A percentile compares a stretch with the other conserved stretches of the same genome.
These are phyloP conservation scores for Coccomyxa subellipsoidea DNA, from an alignment of 163 green algal genomes.

Conservation along the genomic window DNA sequence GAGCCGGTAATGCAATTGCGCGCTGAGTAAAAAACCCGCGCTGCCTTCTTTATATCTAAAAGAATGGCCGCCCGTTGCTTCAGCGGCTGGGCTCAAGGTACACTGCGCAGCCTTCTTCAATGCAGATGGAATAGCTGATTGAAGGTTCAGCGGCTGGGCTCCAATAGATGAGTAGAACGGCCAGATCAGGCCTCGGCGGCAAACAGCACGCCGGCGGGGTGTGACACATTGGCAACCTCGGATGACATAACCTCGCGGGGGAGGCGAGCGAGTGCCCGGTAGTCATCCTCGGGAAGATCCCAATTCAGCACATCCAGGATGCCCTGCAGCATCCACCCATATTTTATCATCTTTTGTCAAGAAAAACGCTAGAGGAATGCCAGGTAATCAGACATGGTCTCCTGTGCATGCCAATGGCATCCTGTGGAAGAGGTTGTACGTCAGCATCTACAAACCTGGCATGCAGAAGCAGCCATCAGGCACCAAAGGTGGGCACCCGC, in stretches of 20 bases:
- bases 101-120: no score
- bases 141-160: no score
- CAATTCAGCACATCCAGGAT: conserved; percentile 64
- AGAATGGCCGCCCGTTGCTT: no score
- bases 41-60: no score
- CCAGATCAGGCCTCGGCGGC: background rate
- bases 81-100: no score
- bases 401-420: background rate
- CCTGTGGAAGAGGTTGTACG: background rate
- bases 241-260: background rate
- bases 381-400: background rate
- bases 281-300: conserved; percentile 42
- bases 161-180: no score
- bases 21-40: no score
- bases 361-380: background rate
- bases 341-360: background rate
- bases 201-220: background rate
- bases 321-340: conserved; percentile 35
- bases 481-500: no score
- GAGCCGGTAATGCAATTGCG: no score
- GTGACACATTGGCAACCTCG: background rate
- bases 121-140: no score
- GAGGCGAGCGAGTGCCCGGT: conserved; percentile 40
- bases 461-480: background rate
- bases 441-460: background rate